A percentile compares a stretch with the other conserved stretches of the same genome.
These are phyloP conservation scores for Nidula microcarpa DNA, from an alignment of 768 basidiomycete species.

Conservation along the genomic window DNA sequence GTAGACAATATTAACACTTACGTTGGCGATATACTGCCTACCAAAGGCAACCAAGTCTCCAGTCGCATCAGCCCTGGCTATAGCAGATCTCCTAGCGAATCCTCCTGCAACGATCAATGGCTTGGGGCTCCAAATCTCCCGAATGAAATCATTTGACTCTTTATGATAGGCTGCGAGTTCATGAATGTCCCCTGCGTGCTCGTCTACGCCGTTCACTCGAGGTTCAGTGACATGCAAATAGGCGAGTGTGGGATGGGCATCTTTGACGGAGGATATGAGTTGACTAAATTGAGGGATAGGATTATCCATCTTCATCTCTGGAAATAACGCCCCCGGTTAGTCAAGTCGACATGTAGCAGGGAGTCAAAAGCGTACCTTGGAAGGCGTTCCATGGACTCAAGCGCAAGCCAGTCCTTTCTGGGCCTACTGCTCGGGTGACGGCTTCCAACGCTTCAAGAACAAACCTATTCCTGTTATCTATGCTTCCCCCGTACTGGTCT, in stretches of 20 bases:
- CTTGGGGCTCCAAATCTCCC: background rate
- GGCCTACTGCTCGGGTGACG: slow-evolving; percentile 40
- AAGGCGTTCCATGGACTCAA: slow-evolving; percentile 51
- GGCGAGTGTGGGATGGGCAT: slow-evolving; percentile 28
- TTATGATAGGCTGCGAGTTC: background rate
- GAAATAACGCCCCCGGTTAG: background rate
- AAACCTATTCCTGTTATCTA: slow-evolving; percentile 60
- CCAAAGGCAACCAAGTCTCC: background rate
- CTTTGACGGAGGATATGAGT: slow-evolving; percentile 25
- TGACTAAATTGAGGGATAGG: slow-evolving; percentile 37
- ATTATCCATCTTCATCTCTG: slow-evolving; percentile 35
- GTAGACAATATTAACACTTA: background rate
- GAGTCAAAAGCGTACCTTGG: slow-evolving; percentile 23
- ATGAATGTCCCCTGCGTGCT: background rate
- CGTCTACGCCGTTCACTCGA: background rate
- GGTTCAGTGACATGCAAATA: slow-evolving; percentile 37
- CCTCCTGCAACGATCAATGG: background rate
- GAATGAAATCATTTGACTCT: background rate
- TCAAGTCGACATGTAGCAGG: too few relatives aligned
- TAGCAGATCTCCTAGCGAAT: background rate
- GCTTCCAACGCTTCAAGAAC: slow-evolving; percentile 57
- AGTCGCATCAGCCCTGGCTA: background rate
- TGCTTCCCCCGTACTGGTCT: slow-evolving; percentile 62
- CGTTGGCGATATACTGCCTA: background rate
- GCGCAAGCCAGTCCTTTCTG: slow-evolving; percentile 50